Evolutionary conservation across 345 rosid species (phyloP).

Genomic region (Syzygium aqueum): DNA sequence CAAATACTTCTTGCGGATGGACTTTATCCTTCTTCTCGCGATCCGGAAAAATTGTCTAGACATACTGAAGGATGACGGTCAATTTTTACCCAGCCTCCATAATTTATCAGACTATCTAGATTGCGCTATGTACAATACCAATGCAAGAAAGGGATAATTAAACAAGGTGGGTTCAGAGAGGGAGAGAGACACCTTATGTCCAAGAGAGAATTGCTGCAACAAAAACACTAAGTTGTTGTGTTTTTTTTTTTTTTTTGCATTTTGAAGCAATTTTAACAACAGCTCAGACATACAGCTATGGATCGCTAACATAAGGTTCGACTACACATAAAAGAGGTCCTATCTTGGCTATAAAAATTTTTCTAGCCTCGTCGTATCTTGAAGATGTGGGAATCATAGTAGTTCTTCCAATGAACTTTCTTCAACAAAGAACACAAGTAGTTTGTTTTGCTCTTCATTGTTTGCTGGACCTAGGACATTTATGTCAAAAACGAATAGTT

Average conservation of each 20-base stretch:
- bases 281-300: not conserved
- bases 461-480: not conserved
- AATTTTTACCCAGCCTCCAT: not conserved
- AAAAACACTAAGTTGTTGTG: too few species aligned
- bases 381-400: too few species aligned
- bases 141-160: not conserved
- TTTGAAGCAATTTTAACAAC: not conserved
- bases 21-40: too few species aligned
- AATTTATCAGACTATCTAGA: not conserved
- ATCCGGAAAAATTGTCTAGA: too few species aligned
- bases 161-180: not conserved
- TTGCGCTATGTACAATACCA: too few species aligned
- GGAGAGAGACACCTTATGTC: not conserved
- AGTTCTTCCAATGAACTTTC: not conserved
- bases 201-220: not conserved
- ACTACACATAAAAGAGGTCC: not conserved
- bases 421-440: not conserved
- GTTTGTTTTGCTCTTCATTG: too few species aligned
- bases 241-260: not conserved
- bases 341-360: not conserved
- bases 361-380: too few species aligned
- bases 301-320: not conserved
- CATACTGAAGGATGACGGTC: accelerated
- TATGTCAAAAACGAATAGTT: not conserved
- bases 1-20: not conserved